Evolutionary conservation across 495 filamentous ascomycete genomes (phyloP).

Genomic region (Talaromyces nanjingensis): DNA sequence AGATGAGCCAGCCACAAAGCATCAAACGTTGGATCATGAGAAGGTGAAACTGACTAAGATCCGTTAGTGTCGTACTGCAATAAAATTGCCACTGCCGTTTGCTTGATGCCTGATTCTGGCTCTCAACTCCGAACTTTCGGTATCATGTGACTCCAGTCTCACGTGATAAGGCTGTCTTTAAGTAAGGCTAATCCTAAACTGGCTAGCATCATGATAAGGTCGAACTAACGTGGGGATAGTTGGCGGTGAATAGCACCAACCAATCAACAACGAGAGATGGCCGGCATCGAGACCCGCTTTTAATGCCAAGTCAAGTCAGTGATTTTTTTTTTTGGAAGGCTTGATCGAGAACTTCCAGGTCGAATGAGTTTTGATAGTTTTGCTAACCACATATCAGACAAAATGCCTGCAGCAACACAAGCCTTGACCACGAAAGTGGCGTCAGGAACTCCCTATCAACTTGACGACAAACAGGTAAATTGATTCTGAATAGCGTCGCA

Average conservation of each 20-base stretch:
- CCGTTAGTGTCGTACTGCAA: background rate
- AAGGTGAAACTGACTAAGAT: background rate
- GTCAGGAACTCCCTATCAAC: conserved; percentile 54
- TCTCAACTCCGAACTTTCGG: background rate
- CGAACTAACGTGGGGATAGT: background rate
- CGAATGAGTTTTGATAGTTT: background rate
- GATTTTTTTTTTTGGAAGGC: conserved; percentile 7
- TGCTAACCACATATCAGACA: conserved; percentile 12
- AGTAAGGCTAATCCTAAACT: background rate
- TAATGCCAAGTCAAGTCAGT: conserved; percentile 2
- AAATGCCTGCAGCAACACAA: conserved; percentile 38
- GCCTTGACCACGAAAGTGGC: conserved; percentile 44
- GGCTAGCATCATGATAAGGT: background rate
- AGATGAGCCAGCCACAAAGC: background rate
- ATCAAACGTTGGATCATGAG: background rate
- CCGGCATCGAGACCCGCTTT: background rate
- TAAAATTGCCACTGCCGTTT: background rate
- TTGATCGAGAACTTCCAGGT: background rate
- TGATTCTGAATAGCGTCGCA: background rate
- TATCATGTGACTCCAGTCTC: background rate
- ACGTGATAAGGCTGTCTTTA: background rate
- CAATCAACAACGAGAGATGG: background rate
- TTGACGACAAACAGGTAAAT: conserved; percentile 56
- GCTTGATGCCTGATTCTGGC: background rate
- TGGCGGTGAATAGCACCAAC: background rate